Conservation (phyloP, 768 basidiomycete genomes). For the Phlebiopsis flavidoalba region DNA sequence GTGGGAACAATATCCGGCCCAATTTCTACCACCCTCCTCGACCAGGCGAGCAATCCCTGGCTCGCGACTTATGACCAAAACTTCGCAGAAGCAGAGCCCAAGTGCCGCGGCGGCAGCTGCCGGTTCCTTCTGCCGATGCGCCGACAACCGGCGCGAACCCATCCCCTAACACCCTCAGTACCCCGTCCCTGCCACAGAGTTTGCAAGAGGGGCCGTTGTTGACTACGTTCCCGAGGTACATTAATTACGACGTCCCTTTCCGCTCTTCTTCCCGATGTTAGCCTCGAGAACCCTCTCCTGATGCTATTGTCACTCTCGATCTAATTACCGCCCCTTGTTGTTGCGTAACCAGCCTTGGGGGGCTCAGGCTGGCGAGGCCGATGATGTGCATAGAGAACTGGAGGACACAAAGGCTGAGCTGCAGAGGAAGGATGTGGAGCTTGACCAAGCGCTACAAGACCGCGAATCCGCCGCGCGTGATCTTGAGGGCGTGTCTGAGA, state of each 20-base stretch:
- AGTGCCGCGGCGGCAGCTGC: slow-evolving; percentile 43
- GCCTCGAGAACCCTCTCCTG: slow-evolving; percentile 49
- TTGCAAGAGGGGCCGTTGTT: slow-evolving; percentile 33
- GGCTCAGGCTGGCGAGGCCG: slow-evolving; percentile 53
- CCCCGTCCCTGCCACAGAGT: slow-evolving; percentile 27
- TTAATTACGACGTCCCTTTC: slow-evolving; percentile 60
- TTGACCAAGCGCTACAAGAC: slow-evolving; percentile 82
- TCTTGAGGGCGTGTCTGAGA: slow-evolving; percentile 47
- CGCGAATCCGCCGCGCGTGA: slow-evolving; percentile 58
- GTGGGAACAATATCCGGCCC: slow-evolving; percentile 4
- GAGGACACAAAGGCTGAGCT: slow-evolving; percentile 66
- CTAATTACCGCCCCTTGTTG: slow-evolving; percentile 61
- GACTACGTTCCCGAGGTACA: slow-evolving; percentile 58
- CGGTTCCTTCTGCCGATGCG: slow-evolving; percentile 20
- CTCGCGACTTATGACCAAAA: slow-evolving; percentile 34
- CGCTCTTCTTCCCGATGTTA: slow-evolving; percentile 54
- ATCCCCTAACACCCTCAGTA: slow-evolving; percentile 24
- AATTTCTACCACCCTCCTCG: slow-evolving; percentile 6
- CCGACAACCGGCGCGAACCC: slow-evolving; percentile 31
- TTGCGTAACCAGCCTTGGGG: too few relatives aligned
- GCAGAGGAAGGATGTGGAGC: slow-evolving; percentile 73
- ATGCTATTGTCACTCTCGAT: slow-evolving; percentile 53
- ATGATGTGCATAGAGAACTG: slow-evolving; percentile 53
- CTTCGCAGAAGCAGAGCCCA: slow-evolving; percentile 64
- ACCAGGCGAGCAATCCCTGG: slow-evolving; percentile 1